Evolutionary conservation across 1,284 basidiomycete genomes (phyloP).

Genomic region (Puccinia triticina): DNA sequence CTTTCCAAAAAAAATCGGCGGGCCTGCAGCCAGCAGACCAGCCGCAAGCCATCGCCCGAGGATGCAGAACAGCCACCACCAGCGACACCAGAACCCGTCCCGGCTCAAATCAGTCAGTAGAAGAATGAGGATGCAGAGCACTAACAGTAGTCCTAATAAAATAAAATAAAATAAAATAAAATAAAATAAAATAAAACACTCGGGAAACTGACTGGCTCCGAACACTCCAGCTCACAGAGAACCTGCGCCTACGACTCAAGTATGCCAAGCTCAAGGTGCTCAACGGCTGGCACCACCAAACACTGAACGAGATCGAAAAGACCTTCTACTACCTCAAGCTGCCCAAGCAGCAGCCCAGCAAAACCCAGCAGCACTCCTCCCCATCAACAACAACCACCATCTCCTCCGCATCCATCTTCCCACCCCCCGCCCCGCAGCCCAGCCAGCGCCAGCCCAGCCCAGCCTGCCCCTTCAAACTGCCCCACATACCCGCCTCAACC

Average conservation of each 20-base stretch:
- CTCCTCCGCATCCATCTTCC: not conserved
- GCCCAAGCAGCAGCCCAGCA: not conserved
- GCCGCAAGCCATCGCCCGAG: no score
- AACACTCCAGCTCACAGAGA: constrained; percentile 24
- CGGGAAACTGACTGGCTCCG: not conserved
- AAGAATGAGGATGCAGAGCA: no score
- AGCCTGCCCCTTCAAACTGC: not conserved
- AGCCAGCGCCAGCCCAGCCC: not conserved
- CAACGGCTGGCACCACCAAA: constrained; percentile 34
- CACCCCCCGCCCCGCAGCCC: not conserved
- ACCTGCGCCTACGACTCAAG: constrained; percentile 9
- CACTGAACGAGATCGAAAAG: constrained; percentile 16
- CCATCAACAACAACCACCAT: not conserved
- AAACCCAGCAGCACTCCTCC: not conserved
- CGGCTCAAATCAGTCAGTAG: no score
- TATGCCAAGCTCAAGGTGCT: constrained; percentile 31
- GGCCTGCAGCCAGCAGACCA: no score
- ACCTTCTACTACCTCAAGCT: constrained; percentile 3
- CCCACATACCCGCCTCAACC: not conserved
- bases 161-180: no score
- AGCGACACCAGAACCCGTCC: no score
- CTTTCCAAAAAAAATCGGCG: no score
- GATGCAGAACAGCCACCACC: no score
- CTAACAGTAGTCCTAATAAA: no score
- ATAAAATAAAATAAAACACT: no score